Percentiles rank a stretch among this genome's conserved stretches.
Evolutionary conservation across 2,329 filamentous ascomycete genomes (phyloP).

Genomic region (Penicillium hesseltinei): DNA sequence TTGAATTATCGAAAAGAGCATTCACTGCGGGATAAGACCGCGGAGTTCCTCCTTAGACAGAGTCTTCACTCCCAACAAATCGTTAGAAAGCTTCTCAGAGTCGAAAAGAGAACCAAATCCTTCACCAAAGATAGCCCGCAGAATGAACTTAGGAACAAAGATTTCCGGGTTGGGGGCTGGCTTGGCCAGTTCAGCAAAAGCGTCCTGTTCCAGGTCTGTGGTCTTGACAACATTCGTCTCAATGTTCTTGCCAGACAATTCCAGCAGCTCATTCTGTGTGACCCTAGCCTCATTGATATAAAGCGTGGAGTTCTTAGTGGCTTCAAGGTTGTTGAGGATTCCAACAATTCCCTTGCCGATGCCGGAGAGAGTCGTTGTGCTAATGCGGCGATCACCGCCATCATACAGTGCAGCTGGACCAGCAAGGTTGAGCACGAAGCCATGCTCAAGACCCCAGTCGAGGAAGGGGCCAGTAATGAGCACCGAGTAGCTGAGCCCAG

Average conservation of each 20-base stretch:
- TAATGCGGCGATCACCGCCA: slow-evolving; percentile 52
- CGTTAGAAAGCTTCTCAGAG: slow-evolving; percentile 35
- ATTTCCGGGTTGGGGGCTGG: slow-evolving; percentile 21
- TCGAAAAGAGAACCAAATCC: slow-evolving; percentile 31
- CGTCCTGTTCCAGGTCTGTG: slow-evolving; percentile 31
- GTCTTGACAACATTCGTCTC: slow-evolving; percentile 24
- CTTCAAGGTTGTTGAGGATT: slow-evolving; percentile 49
- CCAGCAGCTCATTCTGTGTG: slow-evolving; percentile 44
- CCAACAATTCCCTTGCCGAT: slow-evolving; percentile 52
- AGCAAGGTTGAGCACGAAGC: slow-evolving; percentile 47
- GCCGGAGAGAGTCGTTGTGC: slow-evolving; percentile 48
- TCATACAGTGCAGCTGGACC: slow-evolving; percentile 47
- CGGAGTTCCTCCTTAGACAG: slow-evolving; percentile 35
- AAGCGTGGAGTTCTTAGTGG: slow-evolving; percentile 55
- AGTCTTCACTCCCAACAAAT: slow-evolving; percentile 38
- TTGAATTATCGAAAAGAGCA: neutral
- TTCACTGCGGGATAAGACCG: neutral
- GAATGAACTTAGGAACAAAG: slow-evolving; percentile 32
- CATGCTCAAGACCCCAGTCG: slow-evolving; percentile 32
- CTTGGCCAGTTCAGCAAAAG: slow-evolving; percentile 32
- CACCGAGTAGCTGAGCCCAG: slow-evolving; percentile 33
- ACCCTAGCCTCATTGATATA: slow-evolving; percentile 47
- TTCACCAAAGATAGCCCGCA: slow-evolving; percentile 33
- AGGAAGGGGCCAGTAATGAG: slow-evolving; percentile 36
- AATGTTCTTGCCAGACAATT: slow-evolving; percentile 31